Base-by-base conservation (phyloP, 257 asterid genomes). In the Linderniella brevidens region DNA sequence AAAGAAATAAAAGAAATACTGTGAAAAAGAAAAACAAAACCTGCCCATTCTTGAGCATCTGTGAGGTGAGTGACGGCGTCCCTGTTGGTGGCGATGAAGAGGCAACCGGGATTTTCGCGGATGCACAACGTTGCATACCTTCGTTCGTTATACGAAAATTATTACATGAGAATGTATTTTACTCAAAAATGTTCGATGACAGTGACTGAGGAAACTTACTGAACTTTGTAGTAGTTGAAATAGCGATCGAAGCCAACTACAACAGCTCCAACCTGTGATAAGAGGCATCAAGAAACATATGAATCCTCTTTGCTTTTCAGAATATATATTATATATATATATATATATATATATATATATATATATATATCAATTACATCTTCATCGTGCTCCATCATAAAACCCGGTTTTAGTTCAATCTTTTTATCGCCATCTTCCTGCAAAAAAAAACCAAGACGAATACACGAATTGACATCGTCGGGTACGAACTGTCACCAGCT, bases 11-110 rank as follows among this genome's bases (percentile, higher is more conserved):
- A 6, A 6, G 40, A 37, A 6, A 37, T 37, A 37, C 8, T 37
- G 37, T 15, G 39, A 47, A 39, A 42, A 16, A 53, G 36, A 16
- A 4, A 49, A 18, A 52, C 20, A 40, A n/a, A 55, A 90, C 96
- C 99, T 85, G 99, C 99, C 99, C 99, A 90, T 79, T 90, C 99
- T 57, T 90, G 99, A 67, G 99, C 99, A 75, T 90, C 99, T 9
- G 99, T 90, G 54, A 90, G 95, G 75, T 90, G 99, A 55, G 99
- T 90, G 43, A 90, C 99, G 53, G 96, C 99, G 60, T 90, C 99
- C 8, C 94, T 81, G 65, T 90, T 90, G 13, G 99, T 90, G 9
- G 99, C 99, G 60, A 90, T 81, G 68, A 90, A 90, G 55, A 90
- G 92, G 57, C 99, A 90, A 52, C 94, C 93, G 0, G 92, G 99